A percentile compares a stretch with the other conserved stretches of the same genome.
Evolutionary conservation across 2,329 filamentous ascomycete genomes (phyloP).

Genomic region (Diatrype stigma): DNA sequence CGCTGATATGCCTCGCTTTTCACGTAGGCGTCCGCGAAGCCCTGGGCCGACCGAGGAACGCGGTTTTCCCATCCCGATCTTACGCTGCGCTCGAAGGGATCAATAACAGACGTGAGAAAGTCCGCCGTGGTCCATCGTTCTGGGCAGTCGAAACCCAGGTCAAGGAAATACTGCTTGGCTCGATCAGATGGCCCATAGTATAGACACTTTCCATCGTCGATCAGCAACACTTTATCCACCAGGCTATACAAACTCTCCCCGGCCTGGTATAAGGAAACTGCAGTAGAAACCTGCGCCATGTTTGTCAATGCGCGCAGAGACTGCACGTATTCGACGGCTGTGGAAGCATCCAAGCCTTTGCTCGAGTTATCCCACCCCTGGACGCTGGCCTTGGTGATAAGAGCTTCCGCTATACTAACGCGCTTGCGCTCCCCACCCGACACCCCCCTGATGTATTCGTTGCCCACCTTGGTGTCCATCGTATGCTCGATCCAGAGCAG

Average conservation of each 20-base stretch:
- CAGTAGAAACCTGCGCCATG: slow-evolving; percentile 54
- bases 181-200: slow-evolving; percentile 63
- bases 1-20: slow-evolving; percentile 40
- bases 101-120: slow-evolving; percentile 73
- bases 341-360: slow-evolving; percentile 60
- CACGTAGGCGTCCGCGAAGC: slow-evolving; percentile 52
- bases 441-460: slow-evolving; percentile 59
- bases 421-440: slow-evolving; percentile 67
- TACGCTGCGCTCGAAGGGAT: slow-evolving; percentile 53
- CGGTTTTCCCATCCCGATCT: slow-evolving; percentile 52
- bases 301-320: slow-evolving; percentile 64
- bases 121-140: slow-evolving; percentile 68
- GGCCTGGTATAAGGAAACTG: slow-evolving; percentile 65
- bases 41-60: slow-evolving; percentile 58
- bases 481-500: slow-evolving; percentile 69
- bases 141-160: slow-evolving; percentile 70
- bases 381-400: slow-evolving; percentile 53
- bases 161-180: slow-evolving; percentile 65
- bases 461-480: slow-evolving; percentile 62
- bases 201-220: slow-evolving; percentile 66
- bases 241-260: slow-evolving; percentile 47
- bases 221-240: slow-evolving; percentile 65
- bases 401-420: slow-evolving; percentile 71
- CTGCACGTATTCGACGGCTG: slow-evolving; percentile 62
- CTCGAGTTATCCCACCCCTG: slow-evolving; percentile 74